These are phyloP conservation scores for Cicer judaicum DNA, from an alignment of 306 rosid species.

Conservation along the genomic window DNA sequence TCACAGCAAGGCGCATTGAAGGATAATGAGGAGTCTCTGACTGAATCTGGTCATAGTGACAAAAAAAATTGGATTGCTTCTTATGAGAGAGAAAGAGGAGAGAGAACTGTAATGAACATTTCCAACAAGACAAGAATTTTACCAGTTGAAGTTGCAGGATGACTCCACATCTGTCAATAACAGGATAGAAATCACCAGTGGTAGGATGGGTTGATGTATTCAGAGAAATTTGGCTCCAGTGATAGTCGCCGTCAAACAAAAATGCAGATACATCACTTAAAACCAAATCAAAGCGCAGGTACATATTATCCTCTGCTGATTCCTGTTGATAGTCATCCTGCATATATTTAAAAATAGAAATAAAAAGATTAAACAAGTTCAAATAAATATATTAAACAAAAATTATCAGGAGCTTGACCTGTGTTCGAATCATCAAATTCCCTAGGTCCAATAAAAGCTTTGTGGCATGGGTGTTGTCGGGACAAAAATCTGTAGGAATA, in stretches of 20 bases:
- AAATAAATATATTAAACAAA: slow-evolving; percentile 18
- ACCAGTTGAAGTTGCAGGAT: slow-evolving; percentile 87
- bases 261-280: slow-evolving; percentile 94
- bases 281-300: slow-evolving; percentile 84
- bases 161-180: slow-evolving; percentile 87
- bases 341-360: neutral
- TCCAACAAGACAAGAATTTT: slow-evolving; percentile 40
- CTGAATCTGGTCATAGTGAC: slow-evolving; percentile 63
- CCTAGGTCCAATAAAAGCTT: slow-evolving; percentile 95
- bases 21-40: slow-evolving; percentile 74
- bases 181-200: slow-evolving; percentile 65
- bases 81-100: slow-evolving; percentile 9
- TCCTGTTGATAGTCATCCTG: slow-evolving; percentile 71
- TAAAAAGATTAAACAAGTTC: slow-evolving; percentile 23
- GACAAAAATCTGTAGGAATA: slow-evolving; percentile 89
- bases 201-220: slow-evolving; percentile 52
- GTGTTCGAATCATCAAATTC: slow-evolving; percentile 77
- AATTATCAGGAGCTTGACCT: slow-evolving; percentile 54
- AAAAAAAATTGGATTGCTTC: slow-evolving; percentile 34
- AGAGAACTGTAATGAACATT: slow-evolving; percentile 3
- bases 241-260: slow-evolving; percentile 90
- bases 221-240: slow-evolving; percentile 67
- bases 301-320: slow-evolving; percentile 75
- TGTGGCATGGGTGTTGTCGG: slow-evolving; percentile 71
- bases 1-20: slow-evolving; percentile 80